Conservation (phyloP, 306 rosid species). For the Acmispon strigosus region DNA sequence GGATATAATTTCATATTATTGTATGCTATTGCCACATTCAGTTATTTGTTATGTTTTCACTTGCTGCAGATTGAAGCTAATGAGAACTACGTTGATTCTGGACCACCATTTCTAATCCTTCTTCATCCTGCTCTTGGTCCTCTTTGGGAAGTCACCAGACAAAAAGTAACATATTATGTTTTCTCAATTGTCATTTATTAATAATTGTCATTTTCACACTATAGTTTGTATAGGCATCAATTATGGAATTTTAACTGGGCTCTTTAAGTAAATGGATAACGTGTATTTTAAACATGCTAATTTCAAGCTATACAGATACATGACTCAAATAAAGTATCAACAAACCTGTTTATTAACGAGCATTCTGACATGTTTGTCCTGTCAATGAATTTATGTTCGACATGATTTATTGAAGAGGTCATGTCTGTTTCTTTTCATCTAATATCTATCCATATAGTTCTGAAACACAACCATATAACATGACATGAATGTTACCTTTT, state of each 20-base stretch:
- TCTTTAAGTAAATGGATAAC: neutral
- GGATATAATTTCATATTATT: constrained; percentile 9
- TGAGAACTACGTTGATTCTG: constrained; percentile 64
- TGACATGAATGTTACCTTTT: neutral
- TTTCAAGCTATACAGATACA: neutral
- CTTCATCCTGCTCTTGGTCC: constrained; percentile 98
- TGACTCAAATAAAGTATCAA: constrained; percentile 5
- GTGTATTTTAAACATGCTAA: neutral
- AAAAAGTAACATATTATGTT: constrained; percentile 47
- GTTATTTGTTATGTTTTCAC: constrained; percentile 9
- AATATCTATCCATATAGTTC: neutral
- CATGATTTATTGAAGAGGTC: neutral
- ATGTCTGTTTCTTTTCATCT: neutral
- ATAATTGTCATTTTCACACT: constrained; percentile 7
- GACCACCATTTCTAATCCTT: constrained; percentile 90
- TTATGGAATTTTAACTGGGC: neutral
- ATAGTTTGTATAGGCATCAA: neutral
- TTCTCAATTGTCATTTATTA: constrained; percentile 4
- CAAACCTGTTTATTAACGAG: neutral
- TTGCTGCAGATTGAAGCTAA: constrained; percentile 67
- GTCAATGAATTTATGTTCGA: constrained; percentile 1
- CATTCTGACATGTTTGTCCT: neutral
- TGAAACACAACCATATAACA: neutral
- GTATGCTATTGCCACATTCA: constrained; percentile 15
- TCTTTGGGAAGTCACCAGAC: constrained; percentile 92